Evolutionary conservation across 1,139 yeast species (phyloP).

Genomic region (Taiozyma sp.): DNA sequence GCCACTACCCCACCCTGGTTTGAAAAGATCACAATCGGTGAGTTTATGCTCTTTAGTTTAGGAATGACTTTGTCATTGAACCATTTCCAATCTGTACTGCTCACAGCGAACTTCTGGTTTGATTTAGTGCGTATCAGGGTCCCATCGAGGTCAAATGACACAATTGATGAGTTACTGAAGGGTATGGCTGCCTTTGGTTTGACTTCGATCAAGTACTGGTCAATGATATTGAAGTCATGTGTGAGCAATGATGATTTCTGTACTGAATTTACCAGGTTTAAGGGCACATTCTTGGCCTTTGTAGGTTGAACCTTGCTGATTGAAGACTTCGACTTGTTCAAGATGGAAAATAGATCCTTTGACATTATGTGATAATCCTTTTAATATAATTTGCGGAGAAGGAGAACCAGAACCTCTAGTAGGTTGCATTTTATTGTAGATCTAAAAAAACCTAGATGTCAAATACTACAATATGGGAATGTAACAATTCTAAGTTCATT

Average conservation of each 20-base stretch:
- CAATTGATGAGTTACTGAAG: neutral
- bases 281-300: neutral
- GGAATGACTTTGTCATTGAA: constrained; percentile 32
- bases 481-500: neutral
- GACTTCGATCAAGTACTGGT: neutral
- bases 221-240: neutral
- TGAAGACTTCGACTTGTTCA: neutral
- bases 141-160: constrained; percentile 67
- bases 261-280: neutral
- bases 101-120: constrained; percentile 49
- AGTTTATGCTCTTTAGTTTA: constrained; percentile 26
- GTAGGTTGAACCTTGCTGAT: neutral
- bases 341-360: neutral
- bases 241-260: neutral
- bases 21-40: constrained; percentile 63
- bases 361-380: neutral
- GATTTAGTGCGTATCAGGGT: constrained; percentile 63
- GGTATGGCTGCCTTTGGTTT: neutral
- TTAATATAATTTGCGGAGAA: neutral
- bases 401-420: neutral
- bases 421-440: neutral
- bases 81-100: constrained; percentile 70
- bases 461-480: neutral
- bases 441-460: neutral
- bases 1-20: constrained; percentile 57